A percentile compares a stretch with the other conserved stretches of the same genome.
Conservation (phyloP, 768 basidiomycete species). For the Macrocybe gigantea region DNA sequence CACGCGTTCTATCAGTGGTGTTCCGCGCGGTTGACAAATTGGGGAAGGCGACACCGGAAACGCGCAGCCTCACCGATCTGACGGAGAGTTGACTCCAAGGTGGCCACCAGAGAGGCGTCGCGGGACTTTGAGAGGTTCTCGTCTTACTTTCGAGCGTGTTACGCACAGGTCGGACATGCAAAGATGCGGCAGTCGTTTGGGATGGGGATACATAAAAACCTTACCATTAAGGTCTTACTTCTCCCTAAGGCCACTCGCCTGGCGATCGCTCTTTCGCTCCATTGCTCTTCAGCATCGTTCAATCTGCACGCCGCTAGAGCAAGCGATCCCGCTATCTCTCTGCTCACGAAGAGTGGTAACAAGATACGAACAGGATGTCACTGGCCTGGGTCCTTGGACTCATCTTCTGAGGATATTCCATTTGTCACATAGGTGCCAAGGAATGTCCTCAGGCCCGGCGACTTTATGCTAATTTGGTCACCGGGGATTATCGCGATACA, state of each 20-base stretch:
- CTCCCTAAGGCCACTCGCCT: conserved; percentile 3
- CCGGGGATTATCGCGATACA: conserved; percentile 40
- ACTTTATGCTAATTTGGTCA: conserved; percentile 41
- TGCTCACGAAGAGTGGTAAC: conserved; percentile 9
- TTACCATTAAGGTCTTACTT: conserved; percentile 10
- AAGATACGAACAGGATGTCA: conserved; percentile 34
- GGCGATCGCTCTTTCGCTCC: conserved; percentile 24
- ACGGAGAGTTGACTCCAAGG: conserved; percentile 10
- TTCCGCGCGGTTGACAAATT: conserved; percentile 10
- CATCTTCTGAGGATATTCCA: conserved; percentile 23
- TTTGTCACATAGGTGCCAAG: conserved; percentile 13
- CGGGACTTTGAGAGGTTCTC: conserved; percentile 23
- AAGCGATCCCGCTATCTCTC: conserved; percentile 2
- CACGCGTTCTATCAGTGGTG: conserved; percentile 12
- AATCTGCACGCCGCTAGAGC: conserved; percentile 7
- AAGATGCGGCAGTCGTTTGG: background rate
- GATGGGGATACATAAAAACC: background rate
- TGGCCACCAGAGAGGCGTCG: conserved; percentile 48
- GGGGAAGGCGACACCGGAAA: conserved; percentile 49
- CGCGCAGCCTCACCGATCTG: conserved; percentile 27
- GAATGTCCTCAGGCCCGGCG: conserved; percentile 42
- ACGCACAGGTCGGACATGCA: conserved; percentile 25
- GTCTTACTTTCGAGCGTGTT: conserved; percentile 30
- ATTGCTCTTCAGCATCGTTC: conserved; percentile 7
- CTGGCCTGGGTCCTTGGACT: conserved; percentile 38